Base-by-base conservation (phyloP, 805 yeast species). In the Zygotorulaspora florentina region DNA sequence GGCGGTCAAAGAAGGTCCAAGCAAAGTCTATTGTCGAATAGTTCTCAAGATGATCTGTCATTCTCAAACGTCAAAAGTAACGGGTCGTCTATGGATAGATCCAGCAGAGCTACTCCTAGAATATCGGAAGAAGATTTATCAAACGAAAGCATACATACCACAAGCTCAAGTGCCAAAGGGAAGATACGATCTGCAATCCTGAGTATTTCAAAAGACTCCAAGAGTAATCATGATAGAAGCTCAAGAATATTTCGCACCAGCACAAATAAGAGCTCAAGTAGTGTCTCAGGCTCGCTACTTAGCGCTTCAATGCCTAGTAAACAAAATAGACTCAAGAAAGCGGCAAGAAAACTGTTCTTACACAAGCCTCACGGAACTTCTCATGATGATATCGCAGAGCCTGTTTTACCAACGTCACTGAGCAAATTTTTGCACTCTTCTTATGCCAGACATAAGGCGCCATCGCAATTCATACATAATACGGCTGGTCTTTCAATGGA, bases 351-450 rank as follows among this genome's bases (percentile, higher is more conserved):
- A 43, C 40, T 63, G 7, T 63, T 63, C 40, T 56, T 53, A 38
- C 50, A 52, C 29, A 61, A 56, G 17, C 52, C 41, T 27, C 55
- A 49, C 29, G 48, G 59, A 33, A 50, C 50, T 29, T 45, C 46
- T 7, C 44, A 45, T 18, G 54, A 57, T 20, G 62, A 56, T 27
- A 51, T 37, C 8, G 37, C 39, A 15, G 66, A 62, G 27, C 55
- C 57, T 8, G 57, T 52, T 5, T 35, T 57, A 5, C 64, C 66
- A 7, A 59, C 47, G 28, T 54, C 66, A 1, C 43, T 63, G 37
- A 58, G 62, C 43, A 62, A 59, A 46, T 62, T 64, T 52, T 47
- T 64, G 27, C 67, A 64, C 49, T 59, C 65, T 5, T 57, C 64
- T 9, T 60, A 59, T 36, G 56, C 53, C 15, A 61, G 58, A 37